Conservation (phyloP, 2,329 filamentous ascomycete genomes). For the Metarhizium album region DNA sequence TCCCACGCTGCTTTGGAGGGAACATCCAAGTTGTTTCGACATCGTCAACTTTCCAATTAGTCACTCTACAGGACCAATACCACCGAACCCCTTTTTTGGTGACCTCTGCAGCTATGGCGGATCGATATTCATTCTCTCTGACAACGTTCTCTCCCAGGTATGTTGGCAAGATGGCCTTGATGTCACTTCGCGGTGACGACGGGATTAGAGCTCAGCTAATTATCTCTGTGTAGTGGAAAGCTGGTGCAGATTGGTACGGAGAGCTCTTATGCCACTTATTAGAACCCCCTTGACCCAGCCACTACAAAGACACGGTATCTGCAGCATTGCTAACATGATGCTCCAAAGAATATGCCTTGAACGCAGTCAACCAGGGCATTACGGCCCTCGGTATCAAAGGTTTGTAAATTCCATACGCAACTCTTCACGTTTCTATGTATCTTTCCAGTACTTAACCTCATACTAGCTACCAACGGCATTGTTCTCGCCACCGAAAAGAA, state of each 20-base stretch:
- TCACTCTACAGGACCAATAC: conserved; percentile 9
- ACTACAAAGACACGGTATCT: neutral
- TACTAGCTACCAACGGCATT: conserved; percentile 87
- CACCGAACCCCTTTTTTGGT: neutral
- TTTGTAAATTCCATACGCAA: conserved; percentile 26
- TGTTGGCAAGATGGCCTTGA: conserved; percentile 23
- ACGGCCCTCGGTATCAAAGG: conserved; percentile 98
- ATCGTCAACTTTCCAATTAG: conserved; percentile 3
- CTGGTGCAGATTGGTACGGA: conserved; percentile 83
- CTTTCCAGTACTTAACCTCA: neutral
- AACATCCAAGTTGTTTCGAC: conserved; percentile 18
- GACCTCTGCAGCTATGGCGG: conserved; percentile 59
- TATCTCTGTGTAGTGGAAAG: conserved; percentile 65
- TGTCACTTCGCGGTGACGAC: conserved; percentile 8
- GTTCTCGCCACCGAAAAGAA: conserved; percentile 99
- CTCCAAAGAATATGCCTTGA: conserved; percentile 84
- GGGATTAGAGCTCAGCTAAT: conserved; percentile 25
- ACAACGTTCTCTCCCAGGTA: conserved; percentile 99
- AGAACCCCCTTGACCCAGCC: neutral
- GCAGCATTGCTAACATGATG: neutral
- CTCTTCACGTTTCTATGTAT: neutral
- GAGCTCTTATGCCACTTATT: neutral
- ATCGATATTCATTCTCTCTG: conserved; percentile 98
- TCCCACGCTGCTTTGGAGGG: conserved; percentile 12
- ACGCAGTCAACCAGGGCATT: conserved; percentile 98